Evolutionary conservation across 768 basidiomycete genomes (phyloP).

Genomic region (Psilocybe sp.): DNA sequence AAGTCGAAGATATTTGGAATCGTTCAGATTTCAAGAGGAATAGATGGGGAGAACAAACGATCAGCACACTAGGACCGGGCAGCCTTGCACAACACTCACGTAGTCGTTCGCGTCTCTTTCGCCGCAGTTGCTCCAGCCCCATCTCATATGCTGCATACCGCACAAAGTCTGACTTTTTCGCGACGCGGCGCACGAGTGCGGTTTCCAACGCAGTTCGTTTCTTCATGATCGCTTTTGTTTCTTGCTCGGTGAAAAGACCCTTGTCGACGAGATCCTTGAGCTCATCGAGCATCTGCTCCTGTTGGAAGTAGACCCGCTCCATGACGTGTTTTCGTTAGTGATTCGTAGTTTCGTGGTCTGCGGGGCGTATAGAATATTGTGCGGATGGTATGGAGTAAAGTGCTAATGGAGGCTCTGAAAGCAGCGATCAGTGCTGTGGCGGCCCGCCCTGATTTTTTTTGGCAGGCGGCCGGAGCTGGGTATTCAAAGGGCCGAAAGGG

Average conservation of each 20-base stretch:
- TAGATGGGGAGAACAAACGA: not conserved
- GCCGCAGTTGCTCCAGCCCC: slow-evolving; percentile 75
- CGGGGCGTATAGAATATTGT: not conserved
- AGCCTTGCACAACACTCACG: slow-evolving; percentile 40
- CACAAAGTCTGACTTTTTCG: slow-evolving; percentile 85
- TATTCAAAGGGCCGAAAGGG: not conserved
- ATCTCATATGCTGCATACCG: slow-evolving; percentile 93
- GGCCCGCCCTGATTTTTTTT: no score
- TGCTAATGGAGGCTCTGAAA: no score
- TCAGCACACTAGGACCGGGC: not conserved
- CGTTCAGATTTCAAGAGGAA: no score
- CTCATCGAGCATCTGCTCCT: slow-evolving; percentile 95
- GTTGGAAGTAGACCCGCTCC: slow-evolving; percentile 93
- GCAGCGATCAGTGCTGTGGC: no score
- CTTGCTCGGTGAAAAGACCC: slow-evolving; percentile 78
- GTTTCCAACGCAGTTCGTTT: slow-evolving; percentile 83
- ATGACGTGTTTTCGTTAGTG: slow-evolving; percentile 37
- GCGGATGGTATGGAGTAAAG: no score
- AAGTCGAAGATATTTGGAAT: no score
- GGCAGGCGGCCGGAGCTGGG: no score
- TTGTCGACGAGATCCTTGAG: slow-evolving; percentile 89
- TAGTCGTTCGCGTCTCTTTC: slow-evolving; percentile 70
- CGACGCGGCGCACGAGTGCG: slow-evolving; percentile 76
- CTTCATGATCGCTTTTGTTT: slow-evolving; percentile 82
- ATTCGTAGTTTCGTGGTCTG: not conserved